These are phyloP conservation scores for Arthrobotrys sinensis DNA, from an alignment of 2,329 filamentous ascomycete genomes.

Conservation along the genomic window DNA sequence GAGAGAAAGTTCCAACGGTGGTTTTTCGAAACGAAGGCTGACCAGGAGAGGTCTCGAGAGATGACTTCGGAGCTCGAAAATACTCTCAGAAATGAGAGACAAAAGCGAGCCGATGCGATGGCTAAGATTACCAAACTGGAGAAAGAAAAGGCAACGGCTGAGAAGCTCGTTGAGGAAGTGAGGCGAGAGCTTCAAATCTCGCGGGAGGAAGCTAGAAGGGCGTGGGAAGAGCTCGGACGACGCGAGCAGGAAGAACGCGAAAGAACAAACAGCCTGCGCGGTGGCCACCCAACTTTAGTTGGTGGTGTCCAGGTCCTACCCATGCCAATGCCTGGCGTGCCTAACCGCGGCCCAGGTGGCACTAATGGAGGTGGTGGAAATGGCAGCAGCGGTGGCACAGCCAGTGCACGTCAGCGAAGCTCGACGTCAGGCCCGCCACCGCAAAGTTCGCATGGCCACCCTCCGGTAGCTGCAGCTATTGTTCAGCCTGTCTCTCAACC, in stretches of 20 bases:
- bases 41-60: slow-evolving; percentile 88
- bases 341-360: slow-evolving; percentile 72
- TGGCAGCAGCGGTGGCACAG: slow-evolving; percentile 58
- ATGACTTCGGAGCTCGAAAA: slow-evolving; percentile 84
- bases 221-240: slow-evolving; percentile 96
- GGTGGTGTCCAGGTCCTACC: slow-evolving; percentile 96
- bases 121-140: slow-evolving; percentile 73
- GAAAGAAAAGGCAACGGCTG: slow-evolving; percentile 77
- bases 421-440: slow-evolving; percentile 42
- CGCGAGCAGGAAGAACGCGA: slow-evolving; percentile 95
- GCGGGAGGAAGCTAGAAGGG: slow-evolving; percentile 93
- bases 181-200: slow-evolving; percentile 93
- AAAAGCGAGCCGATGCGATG: slow-evolving; percentile 78
- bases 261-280: slow-evolving; percentile 84
- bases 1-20: slow-evolving; percentile 98
- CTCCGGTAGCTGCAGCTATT: slow-evolving; percentile 28
- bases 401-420: slow-evolving; percentile 30
- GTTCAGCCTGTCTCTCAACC: slow-evolving; percentile 56
- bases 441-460: slow-evolving; percentile 41
- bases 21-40: slow-evolving; percentile 94
- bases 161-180: slow-evolving; percentile 89
- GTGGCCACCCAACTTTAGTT: slow-evolving; percentile 88
- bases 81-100: slow-evolving; percentile 81
- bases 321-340: slow-evolving; percentile 80
- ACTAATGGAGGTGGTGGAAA: slow-evolving; percentile 65